Base-by-base conservation (phyloP, 2,329 filamentous ascomycete species). In the Helicocarpus griseus region DNA sequence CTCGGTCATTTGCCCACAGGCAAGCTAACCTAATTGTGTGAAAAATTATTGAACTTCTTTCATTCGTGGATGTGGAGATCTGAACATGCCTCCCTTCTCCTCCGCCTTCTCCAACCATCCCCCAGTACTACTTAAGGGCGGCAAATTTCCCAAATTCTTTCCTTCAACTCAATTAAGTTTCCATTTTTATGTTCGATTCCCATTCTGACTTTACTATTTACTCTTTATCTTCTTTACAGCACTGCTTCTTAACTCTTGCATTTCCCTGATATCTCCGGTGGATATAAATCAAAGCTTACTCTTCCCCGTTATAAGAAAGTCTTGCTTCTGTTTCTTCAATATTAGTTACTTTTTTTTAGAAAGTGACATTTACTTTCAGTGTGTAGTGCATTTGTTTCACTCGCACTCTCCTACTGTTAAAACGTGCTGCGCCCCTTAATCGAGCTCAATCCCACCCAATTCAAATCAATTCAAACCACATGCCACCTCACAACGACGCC, bases 401-500 rank as follows among this genome's bases (percentile, higher is more conserved):
- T 31, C 26, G 6, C 28, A 11, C 19, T 47, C 31, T 29, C 13
- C 44, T n/a, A 5, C 26, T 5, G 17, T 33, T 4, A 31, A 17
- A 31, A 13, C 19, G 24, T 29, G 17, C 24, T 44, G 11, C 19
- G 4, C 22, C 41, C 41, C 31, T 11, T 2, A 41, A 26, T 44
- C 29, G 6, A 38, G 7, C 33, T 22, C 29, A 35, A 35, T 22
- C 7, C 13, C 8, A 17, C 19, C 24, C 21, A 38, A 17, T 48
- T 36, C 14, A 17, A 35, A 6, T 13, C 22, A 40, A 13, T 6
- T 7, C 28, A 14, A 31, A 13, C 35, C 28, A 28, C 43, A 51
- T 51, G 50, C 28, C 50, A 21, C 50, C 35, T 13, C 43, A 51
- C 40, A 41, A 46, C 40, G 28, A 51, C 50, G 33, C 43, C n/a